phyloP scores from a whole-genome alignment of 345 rosid species.

The Gossypium rotundifolium region DNA sequence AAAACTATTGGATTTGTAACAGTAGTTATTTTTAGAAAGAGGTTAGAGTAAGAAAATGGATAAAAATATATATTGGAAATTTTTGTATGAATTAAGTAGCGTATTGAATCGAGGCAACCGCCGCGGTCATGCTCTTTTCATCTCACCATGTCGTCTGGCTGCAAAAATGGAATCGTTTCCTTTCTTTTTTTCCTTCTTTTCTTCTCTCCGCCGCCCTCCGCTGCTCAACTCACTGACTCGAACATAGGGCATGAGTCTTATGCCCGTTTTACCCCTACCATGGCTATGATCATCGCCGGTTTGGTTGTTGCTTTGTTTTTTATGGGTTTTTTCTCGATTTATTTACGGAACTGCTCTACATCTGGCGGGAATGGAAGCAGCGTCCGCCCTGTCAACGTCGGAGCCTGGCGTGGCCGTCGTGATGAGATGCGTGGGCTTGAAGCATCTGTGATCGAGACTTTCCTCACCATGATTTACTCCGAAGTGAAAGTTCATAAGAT shows the following conservation, averaged over 20 bases:
- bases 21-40: too few relatives aligned
- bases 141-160: neutral
- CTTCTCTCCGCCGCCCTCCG: neutral
- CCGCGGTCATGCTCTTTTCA: neutral
- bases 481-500: slow-evolving; percentile 75
- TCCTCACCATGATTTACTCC: slow-evolving; percentile 74
- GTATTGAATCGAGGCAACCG: neutral
- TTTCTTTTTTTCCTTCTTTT: too few relatives aligned
- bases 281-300: neutral
- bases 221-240: neutral
- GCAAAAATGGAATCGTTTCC: neutral
- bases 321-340: neutral
- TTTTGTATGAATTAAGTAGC: neutral
- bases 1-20: too few relatives aligned
- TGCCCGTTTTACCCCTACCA: neutral
- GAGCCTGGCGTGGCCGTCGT: neutral
- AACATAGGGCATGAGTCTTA: neutral
- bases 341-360: neutral
- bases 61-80: too few relatives aligned
- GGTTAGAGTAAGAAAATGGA: too few relatives aligned
- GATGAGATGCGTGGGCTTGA: slow-evolving; percentile 50
- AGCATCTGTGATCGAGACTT: slow-evolving; percentile 43
- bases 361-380: too few relatives aligned
- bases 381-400: neutral
- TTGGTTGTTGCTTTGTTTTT: neutral